Base-by-base conservation (phyloP, 2,329 filamentous ascomycete genomes). In the Botrytis tulipae region DNA sequence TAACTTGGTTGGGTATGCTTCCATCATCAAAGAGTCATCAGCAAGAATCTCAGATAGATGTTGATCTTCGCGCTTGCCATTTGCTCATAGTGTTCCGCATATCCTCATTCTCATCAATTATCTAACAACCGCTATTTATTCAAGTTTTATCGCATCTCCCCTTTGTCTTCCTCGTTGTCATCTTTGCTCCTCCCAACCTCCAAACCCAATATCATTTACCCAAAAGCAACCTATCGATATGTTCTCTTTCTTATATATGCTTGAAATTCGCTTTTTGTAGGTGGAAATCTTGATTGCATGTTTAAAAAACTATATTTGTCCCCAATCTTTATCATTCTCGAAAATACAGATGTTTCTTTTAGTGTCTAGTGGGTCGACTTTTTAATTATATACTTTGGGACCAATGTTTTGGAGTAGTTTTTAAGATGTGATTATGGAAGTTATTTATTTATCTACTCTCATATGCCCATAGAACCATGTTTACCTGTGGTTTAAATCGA, bases 221-320 rank as follows among this genome's bases (percentile, higher is more conserved):
- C 25, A n/a, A 54, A 16, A 54, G 25, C 25, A 54, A 54, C 12
- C 48, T 5, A 54, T 54, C 12, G 48, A 2, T n/a, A 25, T 54
- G 25, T 16, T n/a, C 16, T 16, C 25, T 48, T 22, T 48, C 12
- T n/a, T 54, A 54, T 6, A 7, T n/a, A 54, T 54, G 25, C 12
- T 54, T n/a, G 25, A 12, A n/a, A 16, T 12, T 25, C 25, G 12
- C 25, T n/a, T 9, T 51, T 12, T 2, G 1, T n/a, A 7, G 12
- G 12, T 54, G 14, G 12, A n/a, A n/a, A n/a, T 7, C 2, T n/a
- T 14, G 2, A 54, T 7, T n/a, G 25, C 25, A 16, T 54, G 25
- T 12, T 54, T n/a, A 5, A n/a, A 1, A 7, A 0, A n/a, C 25
- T 54, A 5, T 1, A 16, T n/a, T 7, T n/a, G 12, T 6, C 5